phyloP scores from a whole-genome alignment of 768 basidiomycete species.

The Filobasidium wieringae region DNA sequence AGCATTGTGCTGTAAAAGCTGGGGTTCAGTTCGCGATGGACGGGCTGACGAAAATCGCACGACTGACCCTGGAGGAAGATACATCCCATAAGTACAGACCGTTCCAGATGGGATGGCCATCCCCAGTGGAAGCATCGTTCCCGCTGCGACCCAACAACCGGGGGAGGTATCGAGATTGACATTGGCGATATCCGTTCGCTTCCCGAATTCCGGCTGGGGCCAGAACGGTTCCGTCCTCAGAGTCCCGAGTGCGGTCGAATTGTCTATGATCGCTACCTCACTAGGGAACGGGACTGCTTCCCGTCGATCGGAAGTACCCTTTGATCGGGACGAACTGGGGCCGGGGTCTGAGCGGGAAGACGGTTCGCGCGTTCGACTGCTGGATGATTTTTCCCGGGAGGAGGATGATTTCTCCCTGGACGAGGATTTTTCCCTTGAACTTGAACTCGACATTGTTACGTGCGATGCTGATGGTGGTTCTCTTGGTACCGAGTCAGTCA shows the following conservation, averaged over 20 bases:
- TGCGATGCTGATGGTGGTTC: too few relatives aligned
- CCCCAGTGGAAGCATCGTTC: conserved; percentile 16
- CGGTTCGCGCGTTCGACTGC: too few relatives aligned
- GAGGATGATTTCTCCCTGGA: too few relatives aligned
- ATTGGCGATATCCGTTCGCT: conserved; percentile 12
- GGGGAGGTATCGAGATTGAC: conserved; percentile 13
- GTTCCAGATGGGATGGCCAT: neutral
- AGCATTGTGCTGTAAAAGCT: conserved; percentile 5
- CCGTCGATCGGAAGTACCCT: conserved; percentile 10
- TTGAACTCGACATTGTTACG: too few relatives aligned
- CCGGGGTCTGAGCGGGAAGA: too few relatives aligned
- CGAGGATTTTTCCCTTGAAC: too few relatives aligned
- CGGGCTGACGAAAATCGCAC: neutral
- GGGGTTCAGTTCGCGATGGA: neutral
- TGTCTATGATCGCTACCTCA: conserved; percentile 9
- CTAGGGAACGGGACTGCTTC: conserved; percentile 8
- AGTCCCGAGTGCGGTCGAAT: conserved; percentile 6
- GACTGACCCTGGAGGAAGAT: conserved; percentile 12
- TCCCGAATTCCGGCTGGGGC: conserved; percentile 15
- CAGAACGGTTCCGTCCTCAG: conserved; percentile 9
- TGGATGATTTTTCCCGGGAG: too few relatives aligned
- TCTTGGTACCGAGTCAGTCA: too few relatives aligned
- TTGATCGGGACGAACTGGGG: conserved; percentile 1
- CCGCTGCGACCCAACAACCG: conserved; percentile 10
- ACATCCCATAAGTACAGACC: conserved; percentile 4